Percentiles rank a stretch among this genome's conserved stretches.
Conservation (phyloP, 2,329 filamentous ascomycete genomes). For the Stachybotrys elegans region DNA sequence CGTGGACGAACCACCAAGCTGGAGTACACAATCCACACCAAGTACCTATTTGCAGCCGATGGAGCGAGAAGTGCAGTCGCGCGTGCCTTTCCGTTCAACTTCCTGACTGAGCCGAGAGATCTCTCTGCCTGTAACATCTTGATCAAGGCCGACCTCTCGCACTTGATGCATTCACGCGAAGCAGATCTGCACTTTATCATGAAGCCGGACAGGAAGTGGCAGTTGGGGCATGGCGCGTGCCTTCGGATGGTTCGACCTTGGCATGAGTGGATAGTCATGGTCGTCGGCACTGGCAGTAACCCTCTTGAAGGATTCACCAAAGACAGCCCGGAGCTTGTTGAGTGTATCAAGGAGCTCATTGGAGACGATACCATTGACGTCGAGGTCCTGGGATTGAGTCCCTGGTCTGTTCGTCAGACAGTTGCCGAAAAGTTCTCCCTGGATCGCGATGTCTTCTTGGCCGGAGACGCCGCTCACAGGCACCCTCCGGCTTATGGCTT, state of each 20-base stretch:
- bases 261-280: constrained; percentile 52
- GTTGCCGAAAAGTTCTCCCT: not conserved
- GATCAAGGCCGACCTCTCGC: constrained; percentile 41
- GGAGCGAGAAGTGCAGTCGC: constrained; percentile 36
- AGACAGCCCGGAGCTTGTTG: not conserved
- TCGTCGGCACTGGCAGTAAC: not conserved
- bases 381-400: not conserved
- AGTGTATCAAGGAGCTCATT: not conserved
- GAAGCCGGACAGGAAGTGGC: constrained; percentile 46
- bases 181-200: constrained; percentile 60
- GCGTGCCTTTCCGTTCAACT: constrained; percentile 27
- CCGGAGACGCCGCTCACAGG: constrained; percentile 53
- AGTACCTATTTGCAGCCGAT: constrained; percentile 53
- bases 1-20: constrained; percentile 28
- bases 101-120: constrained; percentile 36
- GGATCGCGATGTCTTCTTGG: constrained; percentile 8
- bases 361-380: not conserved
- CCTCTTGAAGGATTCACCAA: not conserved
- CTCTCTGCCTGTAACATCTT: constrained; percentile 36
- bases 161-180: constrained; percentile 41
- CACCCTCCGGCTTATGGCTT: constrained; percentile 53
- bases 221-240: constrained; percentile 44
- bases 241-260: constrained; percentile 59
- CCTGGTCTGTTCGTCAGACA: not conserved
- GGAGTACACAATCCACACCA: constrained; percentile 39